phyloP scores from a whole-genome alignment of 495 filamentous ascomycete species.

The Hypoxylon perforatum region DNA sequence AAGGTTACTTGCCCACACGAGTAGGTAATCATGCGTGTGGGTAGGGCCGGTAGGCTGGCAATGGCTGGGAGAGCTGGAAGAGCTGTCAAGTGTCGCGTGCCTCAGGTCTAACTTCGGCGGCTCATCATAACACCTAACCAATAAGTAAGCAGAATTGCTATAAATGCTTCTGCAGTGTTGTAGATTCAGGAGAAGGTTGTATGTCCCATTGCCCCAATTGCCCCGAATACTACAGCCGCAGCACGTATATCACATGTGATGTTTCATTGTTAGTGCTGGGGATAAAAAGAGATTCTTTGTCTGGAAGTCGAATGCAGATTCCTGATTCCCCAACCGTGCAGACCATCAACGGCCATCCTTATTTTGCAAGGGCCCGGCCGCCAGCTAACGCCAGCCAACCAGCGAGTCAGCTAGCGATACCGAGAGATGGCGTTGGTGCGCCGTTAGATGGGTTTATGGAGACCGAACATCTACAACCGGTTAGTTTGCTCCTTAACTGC shows the following conservation, averaged over 20 bases:
- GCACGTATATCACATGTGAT: slow-evolving; percentile 34
- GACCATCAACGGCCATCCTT: slow-evolving; percentile 36
- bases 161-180: background rate
- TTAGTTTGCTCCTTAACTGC: slow-evolving; percentile 10
- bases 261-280: slow-evolving; percentile 24
- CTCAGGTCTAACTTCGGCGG: slow-evolving; percentile 32
- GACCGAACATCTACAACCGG: slow-evolving; percentile 14
- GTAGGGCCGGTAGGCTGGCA: slow-evolving; percentile 4
- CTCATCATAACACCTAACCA: slow-evolving; percentile 24
- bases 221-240: slow-evolving; percentile 30
- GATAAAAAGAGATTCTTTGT: background rate
- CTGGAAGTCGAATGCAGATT: slow-evolving; percentile 11
- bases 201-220: slow-evolving; percentile 23
- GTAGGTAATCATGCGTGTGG: slow-evolving; percentile 1
- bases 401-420: slow-evolving; percentile 17
- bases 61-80: no score
- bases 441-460: slow-evolving; percentile 13
- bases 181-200: slow-evolving; percentile 30
- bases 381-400: slow-evolving; percentile 25
- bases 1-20: background rate
- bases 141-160: slow-evolving; percentile 2
- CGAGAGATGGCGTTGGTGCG: slow-evolving; percentile 16
- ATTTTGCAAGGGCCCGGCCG: slow-evolving; percentile 20
- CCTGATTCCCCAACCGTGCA: slow-evolving; percentile 38
- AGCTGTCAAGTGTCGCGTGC: slow-evolving; percentile 26